These are phyloP conservation scores for Evernia prunastri DNA, from an alignment of 495 filamentous ascomycete species.

Conservation along the genomic window DNA sequence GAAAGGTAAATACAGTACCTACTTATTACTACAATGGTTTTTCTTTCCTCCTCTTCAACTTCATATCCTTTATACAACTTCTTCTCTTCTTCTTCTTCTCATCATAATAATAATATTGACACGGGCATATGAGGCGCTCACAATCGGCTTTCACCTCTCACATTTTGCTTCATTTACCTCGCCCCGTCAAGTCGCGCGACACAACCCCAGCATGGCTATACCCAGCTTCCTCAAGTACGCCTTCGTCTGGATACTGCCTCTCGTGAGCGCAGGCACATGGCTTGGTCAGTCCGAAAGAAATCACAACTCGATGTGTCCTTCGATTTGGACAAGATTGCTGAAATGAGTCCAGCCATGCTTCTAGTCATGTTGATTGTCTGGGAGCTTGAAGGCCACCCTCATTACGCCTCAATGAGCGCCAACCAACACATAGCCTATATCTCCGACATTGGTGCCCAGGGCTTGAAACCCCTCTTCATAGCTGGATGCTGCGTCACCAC, in stretches of 20 bases:
- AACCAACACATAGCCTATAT: constrained; percentile 15
- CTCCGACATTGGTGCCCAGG: constrained; percentile 71
- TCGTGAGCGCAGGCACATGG: constrained; percentile 77
- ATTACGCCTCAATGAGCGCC: constrained; percentile 12
- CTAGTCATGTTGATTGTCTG: constrained; percentile 65
- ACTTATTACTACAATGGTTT: too few relatives aligned
- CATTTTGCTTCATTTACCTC: not conserved
- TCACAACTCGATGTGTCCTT: not conserved
- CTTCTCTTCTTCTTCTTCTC: too few relatives aligned
- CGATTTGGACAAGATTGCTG: not conserved
- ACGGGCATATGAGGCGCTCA: not conserved
- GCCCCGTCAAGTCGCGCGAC: not conserved
- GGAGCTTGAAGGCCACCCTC: constrained; percentile 46
- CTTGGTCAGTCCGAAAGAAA: constrained; percentile 45
- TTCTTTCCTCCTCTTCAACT: not conserved
- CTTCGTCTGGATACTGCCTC: constrained; percentile 68
- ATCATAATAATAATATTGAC: too few relatives aligned
- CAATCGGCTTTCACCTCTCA: not conserved
- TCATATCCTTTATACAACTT: not conserved
- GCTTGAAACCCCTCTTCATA: constrained; percentile 83
- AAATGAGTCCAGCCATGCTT: constrained; percentile 47
- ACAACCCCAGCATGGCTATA: constrained; percentile 11
- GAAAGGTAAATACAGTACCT: too few relatives aligned
- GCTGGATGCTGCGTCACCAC: constrained; percentile 71
- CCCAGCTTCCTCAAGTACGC: constrained; percentile 20